Percentiles rank a stretch among this genome's conserved stretches.
Evolutionary conservation across 2,329 filamentous ascomycete genomes (phyloP).

Genomic region (Ophiosphaerella herpotricha): DNA sequence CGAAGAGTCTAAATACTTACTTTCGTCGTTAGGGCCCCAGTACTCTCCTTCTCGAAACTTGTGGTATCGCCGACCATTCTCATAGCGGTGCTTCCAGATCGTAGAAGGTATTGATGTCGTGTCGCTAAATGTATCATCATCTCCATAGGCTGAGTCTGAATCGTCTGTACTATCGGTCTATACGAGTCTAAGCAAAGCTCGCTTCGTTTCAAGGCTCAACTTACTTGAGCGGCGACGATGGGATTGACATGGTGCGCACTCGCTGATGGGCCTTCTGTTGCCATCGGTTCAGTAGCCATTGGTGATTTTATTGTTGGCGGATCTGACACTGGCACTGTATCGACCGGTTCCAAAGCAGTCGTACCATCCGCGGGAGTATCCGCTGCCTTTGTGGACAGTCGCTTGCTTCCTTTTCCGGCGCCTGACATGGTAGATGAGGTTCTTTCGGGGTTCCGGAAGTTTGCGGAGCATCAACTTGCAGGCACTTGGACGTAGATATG

Average conservation of each 20-base stretch:
- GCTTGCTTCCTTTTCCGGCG: neutral
- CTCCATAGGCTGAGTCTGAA: conserved; percentile 30
- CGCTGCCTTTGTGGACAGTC: neutral
- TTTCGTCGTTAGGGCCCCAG: conserved; percentile 36
- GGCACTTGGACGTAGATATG: neutral
- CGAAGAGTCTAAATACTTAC: too few species aligned
- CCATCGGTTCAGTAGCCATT: neutral
- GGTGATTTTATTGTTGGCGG: neutral
- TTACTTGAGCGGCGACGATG: conserved; percentile 12
- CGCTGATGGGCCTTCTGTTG: conserved; percentile 6
- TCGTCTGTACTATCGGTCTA: conserved; percentile 11
- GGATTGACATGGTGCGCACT: conserved; percentile 16
- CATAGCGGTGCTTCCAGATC: conserved; percentile 36
- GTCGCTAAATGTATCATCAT: conserved; percentile 29
- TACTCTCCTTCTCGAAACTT: conserved; percentile 38
- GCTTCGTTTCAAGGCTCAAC: neutral
- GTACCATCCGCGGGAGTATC: neutral
- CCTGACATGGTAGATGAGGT: neutral
- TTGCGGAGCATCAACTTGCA: neutral
- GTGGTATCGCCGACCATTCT: conserved; percentile 42
- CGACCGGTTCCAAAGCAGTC: neutral
- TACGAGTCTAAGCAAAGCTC: neutral
- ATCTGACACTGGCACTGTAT: neutral
- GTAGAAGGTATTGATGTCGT: conserved; percentile 38
- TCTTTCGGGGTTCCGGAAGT: neutral